A percentile compares a stretch with the other conserved stretches of the same genome.
Conservation (phyloP, 139 green algal genomes). For the Yamagishiella unicocca region DNA sequence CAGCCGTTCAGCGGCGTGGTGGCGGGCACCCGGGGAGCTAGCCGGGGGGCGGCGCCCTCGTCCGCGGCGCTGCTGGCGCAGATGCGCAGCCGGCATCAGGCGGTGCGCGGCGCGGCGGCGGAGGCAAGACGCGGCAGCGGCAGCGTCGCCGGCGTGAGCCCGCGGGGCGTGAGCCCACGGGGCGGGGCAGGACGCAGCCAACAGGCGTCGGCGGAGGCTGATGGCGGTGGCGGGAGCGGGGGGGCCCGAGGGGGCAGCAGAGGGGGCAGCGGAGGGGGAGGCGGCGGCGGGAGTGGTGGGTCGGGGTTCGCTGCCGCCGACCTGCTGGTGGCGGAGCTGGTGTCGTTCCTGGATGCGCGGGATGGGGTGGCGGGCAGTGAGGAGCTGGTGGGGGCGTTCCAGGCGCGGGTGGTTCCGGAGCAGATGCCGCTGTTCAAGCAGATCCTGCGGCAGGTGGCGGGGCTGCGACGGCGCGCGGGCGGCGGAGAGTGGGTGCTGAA, state of each 20-base stretch:
- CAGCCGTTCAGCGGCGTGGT: conserved; percentile 20
- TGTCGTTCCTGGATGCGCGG: conserved; percentile 63
- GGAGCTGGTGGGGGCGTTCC: conserved; percentile 76
- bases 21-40: not conserved
- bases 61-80: conserved; percentile 40
- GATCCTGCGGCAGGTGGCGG: conserved; percentile 61
- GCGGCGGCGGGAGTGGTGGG: not conserved
- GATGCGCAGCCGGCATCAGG: conserved; percentile 46
- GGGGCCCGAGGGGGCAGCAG: not conserved
- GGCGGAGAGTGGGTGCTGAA: conserved; percentile 74
- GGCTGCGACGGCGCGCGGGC: conserved; percentile 49
- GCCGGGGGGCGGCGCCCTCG: not conserved
- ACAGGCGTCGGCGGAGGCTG: not conserved
- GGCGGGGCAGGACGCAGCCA: not conserved
- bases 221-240: not conserved
- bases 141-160: no score
- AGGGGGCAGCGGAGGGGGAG: not conserved
- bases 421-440: conserved; percentile 80
- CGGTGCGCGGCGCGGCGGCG: conserved; percentile 4
- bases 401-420: conserved; percentile 43
- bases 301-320: not conserved
- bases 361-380: conserved; percentile 63
- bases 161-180: no score
- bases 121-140: not conserved
- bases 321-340: conserved; percentile 63